These are phyloP conservation scores for Ephemerocybe angulata DNA, from an alignment of 768 basidiomycete species.

Conservation along the genomic window DNA sequence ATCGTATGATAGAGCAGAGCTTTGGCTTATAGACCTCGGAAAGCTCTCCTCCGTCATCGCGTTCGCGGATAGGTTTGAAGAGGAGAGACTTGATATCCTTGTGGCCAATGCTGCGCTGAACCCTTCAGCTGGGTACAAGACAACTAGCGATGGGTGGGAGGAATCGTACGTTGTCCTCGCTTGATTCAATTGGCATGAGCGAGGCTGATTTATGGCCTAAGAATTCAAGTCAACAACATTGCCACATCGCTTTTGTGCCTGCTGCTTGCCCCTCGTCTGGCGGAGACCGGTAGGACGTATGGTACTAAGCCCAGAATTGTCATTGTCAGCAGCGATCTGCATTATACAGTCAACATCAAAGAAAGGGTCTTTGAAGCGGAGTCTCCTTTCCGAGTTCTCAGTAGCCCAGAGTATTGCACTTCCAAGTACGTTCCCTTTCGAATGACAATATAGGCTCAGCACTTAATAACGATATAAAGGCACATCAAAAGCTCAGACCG, in stretches of 20 bases:
- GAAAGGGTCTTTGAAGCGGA: slow-evolving; percentile 17
- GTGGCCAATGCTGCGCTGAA: slow-evolving; percentile 38
- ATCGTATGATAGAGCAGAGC: slow-evolving; percentile 30
- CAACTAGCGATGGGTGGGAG: slow-evolving; percentile 42
- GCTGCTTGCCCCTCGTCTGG: slow-evolving; percentile 37
- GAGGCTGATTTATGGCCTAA: slow-evolving; percentile 13
- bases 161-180: slow-evolving; percentile 24
- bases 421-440: neutral
- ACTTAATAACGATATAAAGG: neutral
- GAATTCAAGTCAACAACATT: slow-evolving; percentile 44
- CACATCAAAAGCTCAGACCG: too few relatives aligned
- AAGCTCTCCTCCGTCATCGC: slow-evolving; percentile 37
- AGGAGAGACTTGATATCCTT: slow-evolving; percentile 38
- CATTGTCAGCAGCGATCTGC: slow-evolving; percentile 39
- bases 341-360: slow-evolving; percentile 27
- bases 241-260: slow-evolving; percentile 34
- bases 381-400: slow-evolving; percentile 27
- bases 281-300: slow-evolving; percentile 29
- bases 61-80: slow-evolving; percentile 34
- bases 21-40: slow-evolving; percentile 39
- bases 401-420: slow-evolving; percentile 26
- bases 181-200: neutral
- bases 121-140: slow-evolving; percentile 10
- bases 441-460: neutral
- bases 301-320: slow-evolving; percentile 30